Evolutionary conservation across 1,284 basidiomycete species (phyloP).

Genomic region (Inonotus obliquus): DNA sequence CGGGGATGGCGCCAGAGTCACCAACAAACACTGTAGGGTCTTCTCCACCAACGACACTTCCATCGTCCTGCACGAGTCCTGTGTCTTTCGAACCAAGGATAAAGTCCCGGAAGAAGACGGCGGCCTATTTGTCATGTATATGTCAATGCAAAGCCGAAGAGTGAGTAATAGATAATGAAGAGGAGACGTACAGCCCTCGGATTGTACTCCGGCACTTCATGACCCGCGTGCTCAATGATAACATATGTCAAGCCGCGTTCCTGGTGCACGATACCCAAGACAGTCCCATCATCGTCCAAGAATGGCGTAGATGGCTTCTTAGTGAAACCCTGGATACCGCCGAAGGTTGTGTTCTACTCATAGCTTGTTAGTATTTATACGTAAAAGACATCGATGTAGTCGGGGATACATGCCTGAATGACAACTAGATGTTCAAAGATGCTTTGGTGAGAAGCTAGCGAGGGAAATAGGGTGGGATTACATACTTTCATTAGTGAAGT

Average conservation of each 20-base stretch:
- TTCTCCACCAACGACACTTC: conserved; percentile 51
- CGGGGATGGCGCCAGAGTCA: conserved; percentile 38
- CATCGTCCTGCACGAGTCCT: conserved; percentile 39
- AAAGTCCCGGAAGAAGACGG: conserved; percentile 52
- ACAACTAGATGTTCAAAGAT: conserved; percentile 36
- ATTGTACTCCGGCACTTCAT: conserved; percentile 47
- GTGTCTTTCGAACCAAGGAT: conserved; percentile 50
- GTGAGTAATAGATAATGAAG: neutral
- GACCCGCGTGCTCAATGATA: conserved; percentile 52
- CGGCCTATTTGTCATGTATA: conserved; percentile 35
- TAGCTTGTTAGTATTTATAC: neutral
- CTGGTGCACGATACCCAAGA: conserved; percentile 67
- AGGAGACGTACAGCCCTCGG: conserved; percentile 45
- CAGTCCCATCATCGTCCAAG: conserved; percentile 50
- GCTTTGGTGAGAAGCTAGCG: conserved; percentile 10
- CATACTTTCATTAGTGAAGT: conserved; percentile 58
- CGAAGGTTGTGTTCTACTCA: conserved; percentile 66
- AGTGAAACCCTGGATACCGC: conserved; percentile 67
- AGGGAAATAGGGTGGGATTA: neutral
- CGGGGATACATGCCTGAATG: conserved; percentile 45
- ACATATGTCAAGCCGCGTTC: conserved; percentile 65
- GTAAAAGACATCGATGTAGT: neutral
- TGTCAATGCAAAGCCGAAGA: conserved; percentile 3
- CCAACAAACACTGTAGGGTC: conserved; percentile 34
- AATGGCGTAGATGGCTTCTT: conserved; percentile 61